These are phyloP conservation scores for Sarocladium strictum DNA, from an alignment of 2,329 filamentous ascomycete species.

Conservation along the genomic window DNA sequence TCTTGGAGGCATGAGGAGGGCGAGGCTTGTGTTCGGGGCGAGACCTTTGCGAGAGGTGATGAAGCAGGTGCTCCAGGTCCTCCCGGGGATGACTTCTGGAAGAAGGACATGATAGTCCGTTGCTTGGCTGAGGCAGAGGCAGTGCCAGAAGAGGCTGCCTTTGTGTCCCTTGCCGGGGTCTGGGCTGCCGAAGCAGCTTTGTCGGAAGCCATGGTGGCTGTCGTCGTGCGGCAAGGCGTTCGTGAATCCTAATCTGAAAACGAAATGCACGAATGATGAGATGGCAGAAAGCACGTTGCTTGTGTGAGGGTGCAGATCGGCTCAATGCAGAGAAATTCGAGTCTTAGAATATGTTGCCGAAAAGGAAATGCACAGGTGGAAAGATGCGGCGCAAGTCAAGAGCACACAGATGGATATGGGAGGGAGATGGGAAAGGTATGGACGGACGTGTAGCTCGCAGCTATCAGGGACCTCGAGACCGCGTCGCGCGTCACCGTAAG, in stretches of 20 bases:
- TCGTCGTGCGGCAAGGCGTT: neutral
- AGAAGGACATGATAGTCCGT: slow-evolving; percentile 38
- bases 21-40: slow-evolving; percentile 14
- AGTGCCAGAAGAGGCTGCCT: slow-evolving; percentile 16
- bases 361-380: neutral
- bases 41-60: slow-evolving; percentile 25
- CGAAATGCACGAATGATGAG: neutral
- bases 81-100: slow-evolving; percentile 34
- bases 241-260: neutral
- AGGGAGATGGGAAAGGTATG: neutral
- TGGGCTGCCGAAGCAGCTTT: slow-evolving; percentile 18
- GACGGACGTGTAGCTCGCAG: too few species aligned
- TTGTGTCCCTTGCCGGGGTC: slow-evolving; percentile 28
- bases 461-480: neutral
- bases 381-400: neutral
- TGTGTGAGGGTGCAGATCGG: too few species aligned
- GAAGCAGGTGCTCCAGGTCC: slow-evolving; percentile 15
- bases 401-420: neutral
- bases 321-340: too few species aligned
- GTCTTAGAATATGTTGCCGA: neutral
- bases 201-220: slow-evolving; percentile 26
- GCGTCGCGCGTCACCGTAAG: neutral
- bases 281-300: too few species aligned
- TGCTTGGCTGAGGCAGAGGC: slow-evolving; percentile 31
- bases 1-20: slow-evolving; percentile 32